Base-by-base conservation (phyloP, 2,329 filamentous ascomycete genomes). In the Fusarium cicatricum region DNA sequence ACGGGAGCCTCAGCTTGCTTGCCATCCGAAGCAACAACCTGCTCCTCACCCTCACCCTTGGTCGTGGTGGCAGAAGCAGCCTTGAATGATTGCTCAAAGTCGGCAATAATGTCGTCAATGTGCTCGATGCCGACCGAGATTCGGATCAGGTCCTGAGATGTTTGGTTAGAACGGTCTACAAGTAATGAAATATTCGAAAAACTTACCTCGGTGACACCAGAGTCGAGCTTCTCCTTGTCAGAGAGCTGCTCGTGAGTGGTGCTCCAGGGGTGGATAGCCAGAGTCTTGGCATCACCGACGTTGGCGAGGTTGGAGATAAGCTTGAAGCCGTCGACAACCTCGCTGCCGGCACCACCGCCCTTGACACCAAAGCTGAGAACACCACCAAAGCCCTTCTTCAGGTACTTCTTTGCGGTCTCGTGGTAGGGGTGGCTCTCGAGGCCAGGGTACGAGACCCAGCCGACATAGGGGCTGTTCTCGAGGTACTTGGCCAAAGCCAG, bases 61-160 rank as follows among this genome's bases (percentile, higher is more conserved):
- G 71, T 75, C n/a, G 69, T 77, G 4, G 81, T 75, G 8, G 79
- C 82, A 19, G 75, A 69, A 0, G 84, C 82, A 21, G 84, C 82
- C 71, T 86, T 83, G 77, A 97, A 96, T 0, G 91, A 90, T 80
- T 97, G 93, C 75, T 94, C 89, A 73, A 98, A 97, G 77, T 98
- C 94, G 67, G 88, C 90, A 71, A 97, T 95, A 70, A 98, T 97
- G 71, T 98, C 94, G 78, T 97, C 93, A 72, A 98, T 96, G 75
- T 97, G 92, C 79, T 98, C 94, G 1, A 90, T 96, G 46, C 94
- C 94, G 55, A 97, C 93, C 0, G 93, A 97, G 71, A 98, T 95
- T 60, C 94, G 90, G 75, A 98, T 97, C 33, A 93, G 86, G 71
- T 96, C 94, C 83, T 92, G 6, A 9, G 31, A 31, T 32, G 8